Base-by-base conservation (phyloP, 2,329 filamentous ascomycete species). In the Nannizzia gypsea region DNA sequence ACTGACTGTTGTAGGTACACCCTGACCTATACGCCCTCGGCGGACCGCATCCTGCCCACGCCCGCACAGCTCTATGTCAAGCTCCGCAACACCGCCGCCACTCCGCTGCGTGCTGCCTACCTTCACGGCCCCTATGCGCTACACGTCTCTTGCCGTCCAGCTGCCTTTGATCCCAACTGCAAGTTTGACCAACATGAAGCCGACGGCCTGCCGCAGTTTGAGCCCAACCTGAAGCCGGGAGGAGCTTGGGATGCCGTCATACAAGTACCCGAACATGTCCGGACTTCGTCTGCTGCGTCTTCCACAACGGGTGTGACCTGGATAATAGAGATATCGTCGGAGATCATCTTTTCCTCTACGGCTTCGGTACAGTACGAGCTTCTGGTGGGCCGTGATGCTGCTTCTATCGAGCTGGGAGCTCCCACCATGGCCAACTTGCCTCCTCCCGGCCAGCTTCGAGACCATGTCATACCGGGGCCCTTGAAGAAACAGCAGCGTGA, bases 111-210 rank as follows among this genome's bases (percentile, higher is more conserved):
- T 69, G 93, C 93, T 59, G 93, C 93, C 60, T 99, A 96, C 72
- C 86, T 99, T 59, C 93, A 96, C 74, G 93, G 93, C 0, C 93
- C 93, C 0, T 99, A 99, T 71, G 95, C 86, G 0, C 81, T 97
- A 40, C 90, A 90, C 68, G 87, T 91, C 56, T 85, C 91, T 57
- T 88, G 90, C 24, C 95, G 95, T 67, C 90, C 92, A 0, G 81
- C 88, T 15, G 83, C 80, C 54, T 97, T 93, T 76, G 82, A 91
- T 67, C 90, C 92, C 1, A 90, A 96, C 73, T 78, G 80, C 65
- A 90, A 89, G 70, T 85, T 88, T 66, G 82, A 85, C 61, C 80
- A 86, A 57, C 81, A 86, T 1, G 81, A 84, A 58, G 79, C 80
- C 58, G 85, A 90, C 75, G 89, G 89, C 54, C 81, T 87, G 1